Conservation (phyloP, 1,139 yeast genomes). For the Wickerhamomyces sp. region DNA sequence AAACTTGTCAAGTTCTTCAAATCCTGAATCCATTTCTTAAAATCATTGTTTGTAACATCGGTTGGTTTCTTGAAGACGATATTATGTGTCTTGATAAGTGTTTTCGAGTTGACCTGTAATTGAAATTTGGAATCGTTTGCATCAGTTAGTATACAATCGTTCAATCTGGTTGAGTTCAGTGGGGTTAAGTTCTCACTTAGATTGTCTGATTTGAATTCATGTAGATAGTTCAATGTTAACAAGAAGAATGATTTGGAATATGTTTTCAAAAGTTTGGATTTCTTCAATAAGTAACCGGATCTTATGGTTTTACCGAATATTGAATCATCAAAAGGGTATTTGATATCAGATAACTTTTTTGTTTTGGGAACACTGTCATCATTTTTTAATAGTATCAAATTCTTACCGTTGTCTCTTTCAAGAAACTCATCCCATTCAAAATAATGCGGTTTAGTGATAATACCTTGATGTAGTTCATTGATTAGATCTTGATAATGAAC, state of each 20-base stretch:
- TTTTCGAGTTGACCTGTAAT: slow-evolving; percentile 15
- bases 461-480: slow-evolving; percentile 59
- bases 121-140: slow-evolving; percentile 30
- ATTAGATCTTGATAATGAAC: slow-evolving; percentile 52
- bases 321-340: slow-evolving; percentile 49
- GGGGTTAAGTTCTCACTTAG: slow-evolving; percentile 49
- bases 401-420: slow-evolving; percentile 40
- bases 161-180: slow-evolving; percentile 35
- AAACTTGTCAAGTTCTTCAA: slow-evolving; percentile 36
- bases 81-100: slow-evolving; percentile 11
- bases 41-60: slow-evolving; percentile 31
- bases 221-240: slow-evolving; percentile 66
- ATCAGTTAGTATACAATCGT: slow-evolving; percentile 34
- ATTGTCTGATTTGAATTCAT: slow-evolving; percentile 65
- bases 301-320: slow-evolving; percentile 46
- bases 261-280: slow-evolving; percentile 58
- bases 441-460: slow-evolving; percentile 55
- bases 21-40: slow-evolving; percentile 43
- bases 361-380: slow-evolving; percentile 42
- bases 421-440: slow-evolving; percentile 78
- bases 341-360: slow-evolving; percentile 45
- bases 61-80: slow-evolving; percentile 24
- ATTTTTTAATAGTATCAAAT: slow-evolving; percentile 37
- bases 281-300: slow-evolving; percentile 53
- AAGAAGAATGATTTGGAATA: slow-evolving; percentile 67